Base-by-base conservation (phyloP, 2,329 filamentous ascomycete genomes). In the Cadophora sp. region DNA sequence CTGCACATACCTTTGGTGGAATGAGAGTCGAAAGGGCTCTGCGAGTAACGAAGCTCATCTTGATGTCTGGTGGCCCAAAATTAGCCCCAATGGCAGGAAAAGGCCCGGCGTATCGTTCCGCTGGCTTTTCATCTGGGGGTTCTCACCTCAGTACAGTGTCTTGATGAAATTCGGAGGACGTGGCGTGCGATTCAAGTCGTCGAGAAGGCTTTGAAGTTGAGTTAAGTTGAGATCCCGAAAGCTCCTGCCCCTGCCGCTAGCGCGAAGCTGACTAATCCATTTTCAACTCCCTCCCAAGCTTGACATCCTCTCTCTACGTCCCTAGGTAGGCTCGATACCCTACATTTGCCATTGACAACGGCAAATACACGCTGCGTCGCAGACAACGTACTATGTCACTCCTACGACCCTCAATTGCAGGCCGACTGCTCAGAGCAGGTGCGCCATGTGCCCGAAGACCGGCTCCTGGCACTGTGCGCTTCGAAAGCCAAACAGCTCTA, bases 1-100 rank as follows among this genome's bases (percentile, higher is more conserved):
- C 22, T 41, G 3, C 22, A 76, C 85, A 76, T 85, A 97, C 95
- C 94, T 99, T 99, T 79, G 96, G 96, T 77, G 96, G 96, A 78
- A 99, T 97, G 83, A 99, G 91, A 87, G 96, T 97, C 81, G 96
- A 98, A 80, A 97, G 91, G 87, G 89, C 92, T 84, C 94, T 90
- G 84, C 92, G 92, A 79, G 90, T 88, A 79, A 96, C 87, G 89
- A 90, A 96, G 87, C 93, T 97, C 94, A 97, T 97, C 83, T 84
- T 93, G 87, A 81, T 77, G 74, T 75, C 79, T 81, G 64, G 13
- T 39, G 14, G 43, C 47, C 20, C 20, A 33, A 65, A 36, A 66
- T 78, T 72, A 80, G 81, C 77, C 33, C 68, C 73, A 71, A 74
- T 75, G 72, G 66, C 59, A 24, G 30, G 39, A 9, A 20, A 39